Percentiles rank a stretch among this genome's conserved stretches.
phyloP scores from a whole-genome alignment of 75 land plant genomes.

The Cryptomeria japonica region DNA sequence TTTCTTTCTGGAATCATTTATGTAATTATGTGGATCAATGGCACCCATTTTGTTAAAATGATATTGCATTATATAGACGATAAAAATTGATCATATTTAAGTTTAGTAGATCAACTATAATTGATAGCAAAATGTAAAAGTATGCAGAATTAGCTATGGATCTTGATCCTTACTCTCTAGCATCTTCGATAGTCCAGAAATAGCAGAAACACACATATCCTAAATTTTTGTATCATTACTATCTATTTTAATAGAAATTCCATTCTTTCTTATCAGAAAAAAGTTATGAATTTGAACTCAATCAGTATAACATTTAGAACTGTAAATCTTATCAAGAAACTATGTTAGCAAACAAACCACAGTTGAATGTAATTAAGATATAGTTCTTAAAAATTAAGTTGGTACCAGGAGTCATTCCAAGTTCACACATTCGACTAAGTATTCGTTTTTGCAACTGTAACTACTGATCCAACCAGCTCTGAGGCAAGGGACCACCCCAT shows the following conservation, averaged over 20 bases:
- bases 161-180: background rate
- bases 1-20: background rate
- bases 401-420: slow-evolving; percentile 76
- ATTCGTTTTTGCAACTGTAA: slow-evolving; percentile 58
- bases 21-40: background rate
- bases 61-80: background rate
- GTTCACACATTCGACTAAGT: slow-evolving; percentile 55
- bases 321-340: background rate
- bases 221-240: background rate
- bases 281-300: background rate
- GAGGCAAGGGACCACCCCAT: slow-evolving; percentile 81
- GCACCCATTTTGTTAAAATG: background rate
- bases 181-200: background rate
- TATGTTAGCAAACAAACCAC: background rate
- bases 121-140: background rate
- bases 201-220: background rate
- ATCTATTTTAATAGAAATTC: background rate
- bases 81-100: background rate
- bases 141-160: background rate
- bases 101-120: background rate
- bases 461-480: slow-evolving; percentile 69
- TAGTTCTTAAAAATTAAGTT: background rate
- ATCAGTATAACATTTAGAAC: background rate
- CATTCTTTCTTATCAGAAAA: background rate
- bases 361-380: background rate